phyloP scores from a whole-genome alignment of 2,329 filamentous ascomycete genomes.

The Exophiala lecanii-corni region DNA sequence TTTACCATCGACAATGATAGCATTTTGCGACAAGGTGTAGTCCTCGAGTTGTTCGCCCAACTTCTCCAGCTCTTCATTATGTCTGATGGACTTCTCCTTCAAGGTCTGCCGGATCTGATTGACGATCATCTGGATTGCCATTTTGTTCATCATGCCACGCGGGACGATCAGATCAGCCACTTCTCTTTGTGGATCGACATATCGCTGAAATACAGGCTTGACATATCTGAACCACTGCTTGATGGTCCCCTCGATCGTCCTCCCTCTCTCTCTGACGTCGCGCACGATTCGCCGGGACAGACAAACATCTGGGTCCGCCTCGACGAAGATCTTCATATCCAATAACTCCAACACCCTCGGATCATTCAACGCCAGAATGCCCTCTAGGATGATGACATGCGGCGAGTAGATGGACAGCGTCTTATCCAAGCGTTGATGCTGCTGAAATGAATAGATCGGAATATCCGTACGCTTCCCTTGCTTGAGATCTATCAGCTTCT shows the following conservation, averaged over 20 bases:
- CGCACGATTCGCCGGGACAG: slow-evolving; percentile 79
- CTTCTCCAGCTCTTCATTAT: slow-evolving; percentile 71
- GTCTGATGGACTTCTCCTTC: slow-evolving; percentile 75
- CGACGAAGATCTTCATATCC: slow-evolving; percentile 96
- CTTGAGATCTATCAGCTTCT: slow-evolving; percentile 78
- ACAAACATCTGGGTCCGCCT: slow-evolving; percentile 92
- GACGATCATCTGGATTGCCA: slow-evolving; percentile 88
- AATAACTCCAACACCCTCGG: slow-evolving; percentile 76
- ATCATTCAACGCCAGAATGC: slow-evolving; percentile 92
- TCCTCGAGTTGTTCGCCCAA: slow-evolving; percentile 69
- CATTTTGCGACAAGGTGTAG: slow-evolving; percentile 67
- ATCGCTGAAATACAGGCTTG: slow-evolving; percentile 94
- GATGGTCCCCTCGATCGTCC: slow-evolving; percentile 91
- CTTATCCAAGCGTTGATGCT: slow-evolving; percentile 73
- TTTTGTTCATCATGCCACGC: slow-evolving; percentile 87
- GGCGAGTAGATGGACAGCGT: slow-evolving; percentile 93
- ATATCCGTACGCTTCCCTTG: slow-evolving; percentile 73
- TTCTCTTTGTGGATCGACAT: slow-evolving; percentile 84
- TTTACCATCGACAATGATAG: slow-evolving; percentile 65
- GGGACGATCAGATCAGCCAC: slow-evolving; percentile 81
- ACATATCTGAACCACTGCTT: slow-evolving; percentile 98
- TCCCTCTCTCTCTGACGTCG: slow-evolving; percentile 81
- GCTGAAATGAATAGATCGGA: slow-evolving; percentile 89
- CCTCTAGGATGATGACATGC: slow-evolving; percentile 90
- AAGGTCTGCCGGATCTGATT: slow-evolving; percentile 88